phyloP scores from a whole-genome alignment of 352 stramenopile species.

The Phytophthora podocarpi region DNA sequence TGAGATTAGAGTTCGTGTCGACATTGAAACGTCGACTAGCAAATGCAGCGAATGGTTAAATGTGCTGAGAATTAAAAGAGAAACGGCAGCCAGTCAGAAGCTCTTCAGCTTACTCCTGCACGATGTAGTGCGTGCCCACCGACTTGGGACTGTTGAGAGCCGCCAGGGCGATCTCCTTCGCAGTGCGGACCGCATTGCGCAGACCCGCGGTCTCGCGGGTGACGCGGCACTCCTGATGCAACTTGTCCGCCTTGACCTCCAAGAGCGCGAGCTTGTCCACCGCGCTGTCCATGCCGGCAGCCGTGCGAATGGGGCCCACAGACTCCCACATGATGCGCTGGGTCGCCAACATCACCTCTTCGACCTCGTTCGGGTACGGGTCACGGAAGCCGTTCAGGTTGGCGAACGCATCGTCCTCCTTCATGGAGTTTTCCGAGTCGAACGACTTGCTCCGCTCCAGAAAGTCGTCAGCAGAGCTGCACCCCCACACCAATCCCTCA shows the following conservation, averaged over 20 bases:
- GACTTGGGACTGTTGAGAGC: conserved; percentile 81
- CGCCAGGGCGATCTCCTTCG: conserved; percentile 85
- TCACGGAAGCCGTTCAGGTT: conserved; percentile 47
- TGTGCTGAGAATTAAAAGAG: conserved; percentile 18
- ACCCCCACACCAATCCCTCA: conserved; percentile 94
- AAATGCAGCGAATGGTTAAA: conserved; percentile 13
- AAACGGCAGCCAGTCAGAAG: conserved; percentile 15
- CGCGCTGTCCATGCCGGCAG: conserved; percentile 71
- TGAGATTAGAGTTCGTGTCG: background rate
- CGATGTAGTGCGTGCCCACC: conserved; percentile 92
- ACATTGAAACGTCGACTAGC: background rate
- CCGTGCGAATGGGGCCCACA: conserved; percentile 90
- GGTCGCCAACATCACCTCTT: conserved; percentile 64
- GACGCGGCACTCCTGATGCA: conserved; percentile 76
- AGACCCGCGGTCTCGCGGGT: conserved; percentile 80
- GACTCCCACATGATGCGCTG: conserved; percentile 94
- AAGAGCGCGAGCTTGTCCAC: conserved; percentile 85
- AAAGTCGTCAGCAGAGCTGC: conserved; percentile 85
- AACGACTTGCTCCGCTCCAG: conserved; percentile 30
- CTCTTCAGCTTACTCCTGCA: conserved; percentile 39
- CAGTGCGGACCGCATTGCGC: conserved; percentile 89
- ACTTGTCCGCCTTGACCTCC: conserved; percentile 70
- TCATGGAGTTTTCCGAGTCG: conserved; percentile 12
- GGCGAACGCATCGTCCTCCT: conserved; percentile 46
- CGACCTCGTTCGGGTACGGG: conserved; percentile 53